A percentile compares a stretch with the other conserved stretches of the same genome.
Evolutionary conservation across 257 asterid genomes (phyloP).

Genomic region (Verbena officinalis): DNA sequence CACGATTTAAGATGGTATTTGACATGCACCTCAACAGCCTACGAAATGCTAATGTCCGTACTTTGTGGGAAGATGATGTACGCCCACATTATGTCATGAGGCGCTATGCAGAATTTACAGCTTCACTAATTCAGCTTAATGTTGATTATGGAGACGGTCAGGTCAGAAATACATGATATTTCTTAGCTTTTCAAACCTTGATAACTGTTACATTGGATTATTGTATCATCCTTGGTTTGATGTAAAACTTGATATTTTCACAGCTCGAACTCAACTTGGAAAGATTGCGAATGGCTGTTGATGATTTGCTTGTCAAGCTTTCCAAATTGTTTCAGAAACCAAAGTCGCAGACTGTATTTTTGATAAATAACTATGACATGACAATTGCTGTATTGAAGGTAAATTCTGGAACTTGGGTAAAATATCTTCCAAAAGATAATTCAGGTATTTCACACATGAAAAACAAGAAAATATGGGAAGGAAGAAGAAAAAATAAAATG

Average conservation of each 20-base stretch:
- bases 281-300: conserved; percentile 92
- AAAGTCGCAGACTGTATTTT: conserved; percentile 83
- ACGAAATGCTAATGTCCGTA: conserved; percentile 79
- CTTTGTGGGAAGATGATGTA: conserved; percentile 97
- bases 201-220: conserved; percentile 18
- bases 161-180: conserved; percentile 51
- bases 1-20: conserved; percentile 98
- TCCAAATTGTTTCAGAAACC: conserved; percentile 76
- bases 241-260: conserved; percentile 29
- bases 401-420: conserved; percentile 16
- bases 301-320: conserved; percentile 89
- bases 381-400: conserved; percentile 95
- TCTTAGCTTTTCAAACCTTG: conserved; percentile 27
- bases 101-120: conserved; percentile 98
- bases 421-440: conserved; percentile 12
- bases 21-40: conserved; percentile 96
- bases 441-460: neutral
- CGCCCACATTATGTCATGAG: conserved; percentile 99
- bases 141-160: conserved; percentile 98
- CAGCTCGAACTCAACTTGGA: conserved; percentile 98
- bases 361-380: conserved; percentile 98
- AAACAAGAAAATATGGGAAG: neutral
- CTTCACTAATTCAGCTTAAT: conserved; percentile 90
- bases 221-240: conserved; percentile 22
- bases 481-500: neutral